Base-by-base conservation (phyloP, 1,139 yeast genomes). In the Yamadazyma atmosphaerica region DNA sequence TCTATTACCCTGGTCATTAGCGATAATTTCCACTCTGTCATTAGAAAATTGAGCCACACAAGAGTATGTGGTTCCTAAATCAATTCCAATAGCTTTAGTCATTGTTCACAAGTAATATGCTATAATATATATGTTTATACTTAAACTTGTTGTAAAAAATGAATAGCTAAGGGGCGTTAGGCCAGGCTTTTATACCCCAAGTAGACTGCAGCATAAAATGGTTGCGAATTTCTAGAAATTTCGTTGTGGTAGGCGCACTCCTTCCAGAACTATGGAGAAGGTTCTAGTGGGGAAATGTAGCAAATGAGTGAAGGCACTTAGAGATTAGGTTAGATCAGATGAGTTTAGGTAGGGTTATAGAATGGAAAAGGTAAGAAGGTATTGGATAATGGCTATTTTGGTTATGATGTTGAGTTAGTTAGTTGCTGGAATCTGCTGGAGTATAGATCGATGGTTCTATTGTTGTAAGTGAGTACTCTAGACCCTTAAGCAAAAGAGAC, bases 1-100 rank as follows among this genome's bases (percentile, higher is more conserved):
- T 72, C 85, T 75, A 68, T 79, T 79, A 74, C 85, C 85, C 65
- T 79, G 84, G 61, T 79, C 83, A 53, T 80, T 80, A 45, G 85
- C 85, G 54, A 80, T 79, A 54, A 80, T 80, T 58, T 80, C 85
- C 35, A 80, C 85, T 55, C 83, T 72, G 56, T 83, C 88, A 54
- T 82, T 82, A 38, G 83, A 59, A 54, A 76, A 81, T 60, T 80
- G 86, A 34, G 86, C 89, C 45, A 83, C 89, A 78, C 88, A 83
- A 26, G 88, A 82, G 68, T 82, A 83, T 34, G 89, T 83, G 37
- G 89, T 83, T 63, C 89, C 89, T 73, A 83, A 81, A 70, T 83
- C 89, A 67, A 83, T 83, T 61, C 89, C 89, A 49, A 83, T 76
- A 63, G 87, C 86, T 65, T 75, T 79, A 40, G 83, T 69, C 85